Evolutionary conservation across 164 flowering plant species (phyloP).

Genomic region (Annona cherimola): DNA sequence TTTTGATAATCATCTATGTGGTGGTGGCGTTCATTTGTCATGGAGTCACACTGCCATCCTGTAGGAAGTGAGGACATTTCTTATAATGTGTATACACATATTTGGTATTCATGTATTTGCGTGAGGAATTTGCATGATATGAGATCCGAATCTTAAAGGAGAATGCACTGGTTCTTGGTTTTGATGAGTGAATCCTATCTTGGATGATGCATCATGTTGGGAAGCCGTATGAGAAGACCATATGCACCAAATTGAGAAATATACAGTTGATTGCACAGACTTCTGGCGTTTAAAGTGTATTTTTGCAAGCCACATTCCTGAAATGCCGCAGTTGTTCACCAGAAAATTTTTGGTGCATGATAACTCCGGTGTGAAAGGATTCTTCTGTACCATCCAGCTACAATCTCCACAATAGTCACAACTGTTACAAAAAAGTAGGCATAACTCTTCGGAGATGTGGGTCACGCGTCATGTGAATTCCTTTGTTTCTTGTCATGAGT

Average conservation of each 20-base stretch:
- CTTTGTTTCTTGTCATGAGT: background rate
- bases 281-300: background rate
- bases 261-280: background rate
- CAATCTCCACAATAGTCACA: background rate
- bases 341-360: background rate
- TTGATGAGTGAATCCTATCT: background rate
- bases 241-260: background rate
- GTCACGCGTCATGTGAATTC: background rate
- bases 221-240: background rate
- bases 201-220: background rate
- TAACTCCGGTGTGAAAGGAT: background rate
- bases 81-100: background rate
- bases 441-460: background rate
- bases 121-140: background rate
- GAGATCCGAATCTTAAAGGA: background rate
- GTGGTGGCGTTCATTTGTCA: conserved; percentile 42
- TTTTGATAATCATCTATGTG: conserved; percentile 37
- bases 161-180: background rate
- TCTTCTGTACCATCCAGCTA: background rate
- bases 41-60: conserved; percentile 40
- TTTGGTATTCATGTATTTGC: background rate
- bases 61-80: conserved; percentile 13
- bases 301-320: background rate
- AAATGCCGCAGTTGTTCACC: background rate
- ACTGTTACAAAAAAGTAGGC: background rate